A percentile compares a stretch with the other conserved stretches of the same genome.
These are phyloP conservation scores for Neonectria sp. DNA, from an alignment of 2,329 filamentous ascomycete species.

Conservation along the genomic window DNA sequence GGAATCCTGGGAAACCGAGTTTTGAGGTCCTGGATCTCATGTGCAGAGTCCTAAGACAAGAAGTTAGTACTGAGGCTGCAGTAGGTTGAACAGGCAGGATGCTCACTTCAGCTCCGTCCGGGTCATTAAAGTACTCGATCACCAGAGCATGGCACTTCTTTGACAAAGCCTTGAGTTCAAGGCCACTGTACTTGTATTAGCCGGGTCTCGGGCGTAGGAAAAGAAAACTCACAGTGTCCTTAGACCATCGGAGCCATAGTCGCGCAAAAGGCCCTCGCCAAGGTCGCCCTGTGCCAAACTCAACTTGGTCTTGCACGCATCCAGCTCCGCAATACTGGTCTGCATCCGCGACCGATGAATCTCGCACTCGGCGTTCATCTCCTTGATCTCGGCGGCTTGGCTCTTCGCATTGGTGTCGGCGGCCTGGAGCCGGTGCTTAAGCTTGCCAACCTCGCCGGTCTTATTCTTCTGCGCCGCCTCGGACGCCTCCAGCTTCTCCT, in stretches of 20 bases:
- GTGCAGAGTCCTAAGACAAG: constrained; percentile 34
- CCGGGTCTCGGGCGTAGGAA: neutral
- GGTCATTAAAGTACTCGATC: constrained; percentile 47
- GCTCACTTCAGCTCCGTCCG: constrained; percentile 42
- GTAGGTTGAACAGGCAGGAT: neutral
- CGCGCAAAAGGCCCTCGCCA: constrained; percentile 39
- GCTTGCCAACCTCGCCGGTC: constrained; percentile 61
- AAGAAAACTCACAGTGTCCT: constrained; percentile 41
- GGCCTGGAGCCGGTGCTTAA: constrained; percentile 38
- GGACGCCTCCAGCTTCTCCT: constrained; percentile 56
- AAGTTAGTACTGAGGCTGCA: neutral
- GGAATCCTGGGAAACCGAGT: constrained; percentile 44
- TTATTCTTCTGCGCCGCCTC: constrained; percentile 60
- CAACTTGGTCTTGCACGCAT: constrained; percentile 39
- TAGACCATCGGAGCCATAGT: constrained; percentile 39
- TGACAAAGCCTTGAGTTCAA: constrained; percentile 41
- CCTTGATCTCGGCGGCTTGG: constrained; percentile 42
- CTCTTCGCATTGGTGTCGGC: constrained; percentile 37
- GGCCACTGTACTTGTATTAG: constrained; percentile 39
- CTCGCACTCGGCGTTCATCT: constrained; percentile 47
- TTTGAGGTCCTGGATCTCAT: constrained; percentile 45
- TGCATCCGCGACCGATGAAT: constrained; percentile 44
- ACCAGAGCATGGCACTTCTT: constrained; percentile 46
- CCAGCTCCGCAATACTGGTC: constrained; percentile 37
- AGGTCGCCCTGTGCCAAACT: constrained; percentile 41